phyloP scores from a whole-genome alignment of 2,329 filamentous ascomycete genomes.

The Xylariomycetidae sp. region DNA sequence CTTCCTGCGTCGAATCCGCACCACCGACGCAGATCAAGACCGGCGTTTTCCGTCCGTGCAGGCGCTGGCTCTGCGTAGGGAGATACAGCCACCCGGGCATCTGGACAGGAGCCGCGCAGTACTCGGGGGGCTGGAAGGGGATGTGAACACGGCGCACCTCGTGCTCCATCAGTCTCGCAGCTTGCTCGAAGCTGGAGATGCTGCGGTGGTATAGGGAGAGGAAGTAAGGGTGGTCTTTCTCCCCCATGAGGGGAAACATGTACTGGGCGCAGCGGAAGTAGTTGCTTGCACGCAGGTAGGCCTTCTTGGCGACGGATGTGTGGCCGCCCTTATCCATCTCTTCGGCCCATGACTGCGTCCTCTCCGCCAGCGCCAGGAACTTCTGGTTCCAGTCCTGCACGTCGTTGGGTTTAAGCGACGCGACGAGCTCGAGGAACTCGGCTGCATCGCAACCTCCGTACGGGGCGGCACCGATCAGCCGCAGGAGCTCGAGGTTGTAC shows the following conservation, averaged over 20 bases:
- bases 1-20: slow-evolving; percentile 27
- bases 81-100: slow-evolving; percentile 24
- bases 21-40: slow-evolving; percentile 24
- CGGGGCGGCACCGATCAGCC: not conserved
- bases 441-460: not conserved
- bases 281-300: not conserved
- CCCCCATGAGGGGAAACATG: not conserved
- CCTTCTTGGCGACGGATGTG: not conserved
- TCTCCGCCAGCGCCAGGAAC: not conserved
- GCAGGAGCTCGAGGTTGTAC: not conserved
- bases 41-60: slow-evolving; percentile 19
- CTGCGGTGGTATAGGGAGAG: too few relatives aligned
- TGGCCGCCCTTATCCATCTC: not conserved
- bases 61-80: slow-evolving; percentile 13
- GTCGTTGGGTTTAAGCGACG: not conserved
- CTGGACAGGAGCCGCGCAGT: too few relatives aligned
- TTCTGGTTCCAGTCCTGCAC: not conserved
- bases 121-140: slow-evolving; percentile 7
- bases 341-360: not conserved
- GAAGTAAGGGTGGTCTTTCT: not conserved
- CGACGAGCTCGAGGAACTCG: not conserved
- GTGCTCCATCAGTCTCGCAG: not conserved
- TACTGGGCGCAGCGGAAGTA: not conserved
- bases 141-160: not conserved
- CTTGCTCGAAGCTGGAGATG: not conserved